Evolutionary conservation across 75 land plant genomes (phyloP).

Genomic region (Larix kaempferi): DNA sequence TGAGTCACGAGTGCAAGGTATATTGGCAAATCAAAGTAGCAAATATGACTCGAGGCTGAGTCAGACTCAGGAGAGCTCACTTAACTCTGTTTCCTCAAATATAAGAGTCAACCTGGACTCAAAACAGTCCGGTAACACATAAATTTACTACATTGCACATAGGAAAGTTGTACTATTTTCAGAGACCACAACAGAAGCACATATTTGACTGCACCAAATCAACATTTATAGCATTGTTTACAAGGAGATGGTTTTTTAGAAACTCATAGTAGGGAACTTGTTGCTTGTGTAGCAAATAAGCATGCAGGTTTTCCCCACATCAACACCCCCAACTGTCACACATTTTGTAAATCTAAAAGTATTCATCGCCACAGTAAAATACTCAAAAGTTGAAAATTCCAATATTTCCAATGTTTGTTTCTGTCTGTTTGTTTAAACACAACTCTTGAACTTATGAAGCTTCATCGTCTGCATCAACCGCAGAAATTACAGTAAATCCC

Average conservation of each 20-base stretch:
- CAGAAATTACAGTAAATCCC: too few species aligned
- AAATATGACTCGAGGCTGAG: too few species aligned
- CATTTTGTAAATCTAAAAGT: conserved; percentile 35
- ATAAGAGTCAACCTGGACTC: too few species aligned
- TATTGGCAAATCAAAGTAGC: too few species aligned
- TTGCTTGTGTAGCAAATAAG: conserved; percentile 54
- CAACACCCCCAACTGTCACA: conserved; percentile 44
- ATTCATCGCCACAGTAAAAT: conserved; percentile 20
- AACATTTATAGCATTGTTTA: too few species aligned
- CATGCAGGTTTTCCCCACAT: conserved; percentile 45
- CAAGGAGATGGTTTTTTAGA: too few species aligned
- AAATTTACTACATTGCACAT: neutral
- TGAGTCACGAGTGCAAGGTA: too few species aligned
- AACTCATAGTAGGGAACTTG: conserved; percentile 38
- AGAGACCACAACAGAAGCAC: too few species aligned
- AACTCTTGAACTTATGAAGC: neutral
- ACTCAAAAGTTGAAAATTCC: neutral
- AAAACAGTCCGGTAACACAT: neutral
- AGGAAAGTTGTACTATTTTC: neutral
- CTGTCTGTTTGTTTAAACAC: neutral
- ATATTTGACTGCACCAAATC: too few species aligned
- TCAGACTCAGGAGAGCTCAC: too few species aligned
- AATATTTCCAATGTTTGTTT: neutral
- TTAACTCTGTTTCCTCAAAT: too few species aligned
- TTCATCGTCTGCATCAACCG: too few species aligned